A percentile compares a stretch with the other conserved stretches of the same genome.
Evolutionary conservation across 2,329 filamentous ascomycete genomes (phyloP).

Genomic region (Cercospora sojina): DNA sequence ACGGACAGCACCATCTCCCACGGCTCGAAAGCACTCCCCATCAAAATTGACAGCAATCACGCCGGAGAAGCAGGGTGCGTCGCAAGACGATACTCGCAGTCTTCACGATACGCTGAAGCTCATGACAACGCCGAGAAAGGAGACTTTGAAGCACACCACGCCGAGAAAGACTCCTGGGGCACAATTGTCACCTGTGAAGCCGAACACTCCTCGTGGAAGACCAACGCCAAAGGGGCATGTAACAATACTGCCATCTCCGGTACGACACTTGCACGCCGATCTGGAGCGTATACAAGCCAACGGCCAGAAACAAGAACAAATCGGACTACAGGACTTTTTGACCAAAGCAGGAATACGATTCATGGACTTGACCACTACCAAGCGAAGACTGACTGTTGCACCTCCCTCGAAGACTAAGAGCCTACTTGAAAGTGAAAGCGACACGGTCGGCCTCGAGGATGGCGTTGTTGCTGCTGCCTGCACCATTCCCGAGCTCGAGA

Average conservation of each 20-base stretch:
- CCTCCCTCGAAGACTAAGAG: conserved; percentile 39
- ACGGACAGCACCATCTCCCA: conserved; percentile 30
- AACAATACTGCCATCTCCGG: conserved; percentile 27
- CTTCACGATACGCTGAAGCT: conserved; percentile 47
- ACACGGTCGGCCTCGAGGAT: conserved; percentile 58
- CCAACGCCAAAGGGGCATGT: conserved; percentile 32
- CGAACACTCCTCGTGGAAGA: conserved; percentile 38
- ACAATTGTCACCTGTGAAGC: conserved; percentile 44
- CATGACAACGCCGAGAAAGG: conserved; percentile 51
- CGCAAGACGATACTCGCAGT: conserved; percentile 24
- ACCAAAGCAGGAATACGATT: conserved; percentile 96
- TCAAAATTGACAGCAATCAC: conserved; percentile 17
- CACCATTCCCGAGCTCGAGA: conserved; percentile 85
- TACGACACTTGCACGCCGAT: conserved; percentile 33
- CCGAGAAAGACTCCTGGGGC: conserved; percentile 42
- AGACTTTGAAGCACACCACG: conserved; percentile 42
- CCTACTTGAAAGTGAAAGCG: conserved; percentile 41
- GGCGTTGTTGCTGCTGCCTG: conserved; percentile 87
- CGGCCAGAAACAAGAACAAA: conserved; percentile 31
- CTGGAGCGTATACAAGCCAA: conserved; percentile 24
- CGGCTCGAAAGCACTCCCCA: conserved; percentile 33
- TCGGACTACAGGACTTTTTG: conserved; percentile 83
- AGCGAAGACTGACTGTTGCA: conserved; percentile 79
- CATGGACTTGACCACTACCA: conserved; percentile 97
- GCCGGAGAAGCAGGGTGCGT: conserved; percentile 22